Conservation (phyloP, 352 stramenopile species). For the Albugo laibachii region DNA sequence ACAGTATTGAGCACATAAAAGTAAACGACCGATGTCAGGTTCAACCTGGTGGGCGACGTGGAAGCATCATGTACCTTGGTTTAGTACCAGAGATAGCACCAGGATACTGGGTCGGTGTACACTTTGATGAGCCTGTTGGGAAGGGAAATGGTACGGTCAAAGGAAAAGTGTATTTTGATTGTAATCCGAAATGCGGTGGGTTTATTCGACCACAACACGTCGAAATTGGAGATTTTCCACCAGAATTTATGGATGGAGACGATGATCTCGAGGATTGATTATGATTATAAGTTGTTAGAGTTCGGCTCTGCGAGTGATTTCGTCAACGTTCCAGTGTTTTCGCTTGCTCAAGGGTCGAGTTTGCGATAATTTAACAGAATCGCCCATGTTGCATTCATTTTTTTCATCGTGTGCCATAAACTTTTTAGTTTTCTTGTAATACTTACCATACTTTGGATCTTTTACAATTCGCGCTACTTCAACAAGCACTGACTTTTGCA, state of each 20-base stretch:
- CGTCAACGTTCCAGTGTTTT: constrained; percentile 78
- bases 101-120: constrained; percentile 90
- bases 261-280: constrained; percentile 43
- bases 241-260: constrained; percentile 51
- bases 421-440: constrained; percentile 91
- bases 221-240: constrained; percentile 82
- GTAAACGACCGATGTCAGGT: constrained; percentile 95
- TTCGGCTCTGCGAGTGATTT: constrained; percentile 77
- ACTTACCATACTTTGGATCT: constrained; percentile 88
- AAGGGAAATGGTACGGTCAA: constrained; percentile 86
- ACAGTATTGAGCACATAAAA: constrained; percentile 66
- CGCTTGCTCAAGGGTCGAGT: constrained; percentile 72
- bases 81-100: constrained; percentile 75
- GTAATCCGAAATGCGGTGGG: constrained; percentile 76
- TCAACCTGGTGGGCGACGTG: constrained; percentile 84
- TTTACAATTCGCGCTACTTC: constrained; percentile 87
- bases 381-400: constrained; percentile 82
- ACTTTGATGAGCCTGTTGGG: constrained; percentile 93
- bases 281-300: constrained; percentile 21
- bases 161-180: constrained; percentile 86
- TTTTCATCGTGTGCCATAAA: constrained; percentile 96
- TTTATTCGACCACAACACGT: constrained; percentile 93
- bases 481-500: constrained; percentile 93
- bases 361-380: constrained; percentile 55
- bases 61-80: constrained; percentile 84